phyloP scores from a whole-genome alignment of 495 filamentous ascomycete species.

The Neurospora pannonica region DNA sequence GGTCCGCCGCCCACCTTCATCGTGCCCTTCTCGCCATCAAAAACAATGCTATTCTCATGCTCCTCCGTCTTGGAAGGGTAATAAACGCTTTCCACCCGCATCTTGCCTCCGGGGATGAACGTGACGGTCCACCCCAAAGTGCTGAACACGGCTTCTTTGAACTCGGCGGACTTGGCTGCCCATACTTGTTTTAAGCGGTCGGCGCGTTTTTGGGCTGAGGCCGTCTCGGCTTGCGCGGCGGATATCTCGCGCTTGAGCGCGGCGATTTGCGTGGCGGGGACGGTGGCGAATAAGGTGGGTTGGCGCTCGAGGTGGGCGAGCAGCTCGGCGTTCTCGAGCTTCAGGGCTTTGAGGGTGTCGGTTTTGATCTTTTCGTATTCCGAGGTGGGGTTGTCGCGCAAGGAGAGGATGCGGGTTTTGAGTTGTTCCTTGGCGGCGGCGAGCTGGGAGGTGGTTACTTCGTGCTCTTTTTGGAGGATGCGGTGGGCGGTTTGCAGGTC shows the following conservation, averaged over 20 bases:
- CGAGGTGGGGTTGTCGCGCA: constrained; percentile 83
- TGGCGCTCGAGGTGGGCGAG: constrained; percentile 60
- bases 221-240: constrained; percentile 62
- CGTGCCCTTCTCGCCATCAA: constrained; percentile 90
- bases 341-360: constrained; percentile 63
- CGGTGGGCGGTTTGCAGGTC: constrained; percentile 55
- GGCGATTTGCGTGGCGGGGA: constrained; percentile 72
- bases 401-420: constrained; percentile 74
- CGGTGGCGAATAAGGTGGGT: constrained; percentile 34
- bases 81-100: constrained; percentile 73
- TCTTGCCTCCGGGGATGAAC: constrained; percentile 87
- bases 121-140: constrained; percentile 88
- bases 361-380: constrained; percentile 74
- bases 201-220: constrained; percentile 74
- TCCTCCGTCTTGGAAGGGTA: constrained; percentile 57
- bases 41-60: constrained; percentile 84
- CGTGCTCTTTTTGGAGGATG: constrained; percentile 63
- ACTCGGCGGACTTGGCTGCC: constrained; percentile 77
- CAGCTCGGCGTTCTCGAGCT: constrained; percentile 76
- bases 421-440: constrained; percentile 59
- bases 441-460: constrained; percentile 62
- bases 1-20: constrained; percentile 96
- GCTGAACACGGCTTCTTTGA: constrained; percentile 83
- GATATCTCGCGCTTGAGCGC: constrained; percentile 60
- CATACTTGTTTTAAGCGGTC: constrained; percentile 84